phyloP scores from a whole-genome alignment of 1,284 basidiomycete species.

The Irpex rosettiformis region DNA sequence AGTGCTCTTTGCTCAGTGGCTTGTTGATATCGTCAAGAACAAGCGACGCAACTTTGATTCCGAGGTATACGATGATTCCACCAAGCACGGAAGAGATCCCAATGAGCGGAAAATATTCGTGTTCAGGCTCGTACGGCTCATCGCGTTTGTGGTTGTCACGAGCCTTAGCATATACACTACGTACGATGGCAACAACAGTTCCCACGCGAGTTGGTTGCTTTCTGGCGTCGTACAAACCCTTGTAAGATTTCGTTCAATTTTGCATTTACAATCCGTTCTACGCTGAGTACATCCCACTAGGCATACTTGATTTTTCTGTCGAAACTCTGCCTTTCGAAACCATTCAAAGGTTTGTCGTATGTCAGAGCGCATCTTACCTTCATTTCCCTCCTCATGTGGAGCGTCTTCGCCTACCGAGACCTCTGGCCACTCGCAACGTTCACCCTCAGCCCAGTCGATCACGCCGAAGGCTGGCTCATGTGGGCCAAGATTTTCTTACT shows the following conservation, averaged over 20 bases:
- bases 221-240: conserved; percentile 18
- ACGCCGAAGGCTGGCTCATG: conserved; percentile 31
- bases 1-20: conserved; percentile 2
- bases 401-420: conserved; percentile 47
- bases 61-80: not conserved
- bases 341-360: conserved; percentile 4
- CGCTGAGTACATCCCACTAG: conserved; percentile 10
- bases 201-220: conserved; percentile 1
- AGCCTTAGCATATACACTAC: conserved; percentile 17
- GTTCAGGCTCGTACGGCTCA: conserved; percentile 22
- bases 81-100: conserved; percentile 6
- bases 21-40: not conserved
- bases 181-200: not conserved
- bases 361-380: conserved; percentile 25
- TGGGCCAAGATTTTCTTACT: conserved; percentile 39
- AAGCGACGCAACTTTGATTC: not conserved
- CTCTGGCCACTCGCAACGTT: conserved; percentile 46
- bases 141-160: conserved; percentile 18
- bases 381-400: conserved; percentile 38
- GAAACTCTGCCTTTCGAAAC: conserved; percentile 17
- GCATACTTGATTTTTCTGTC: conserved; percentile 22
- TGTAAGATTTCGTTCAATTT: conserved; percentile 8
- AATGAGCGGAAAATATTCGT: conserved; percentile 24
- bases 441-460: conserved; percentile 37
- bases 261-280: not conserved